A percentile compares a stretch with the other conserved stretches of the same genome.
Conservation (phyloP, 2,329 filamentous ascomycete species). For the Penicillium rolfsii region DNA sequence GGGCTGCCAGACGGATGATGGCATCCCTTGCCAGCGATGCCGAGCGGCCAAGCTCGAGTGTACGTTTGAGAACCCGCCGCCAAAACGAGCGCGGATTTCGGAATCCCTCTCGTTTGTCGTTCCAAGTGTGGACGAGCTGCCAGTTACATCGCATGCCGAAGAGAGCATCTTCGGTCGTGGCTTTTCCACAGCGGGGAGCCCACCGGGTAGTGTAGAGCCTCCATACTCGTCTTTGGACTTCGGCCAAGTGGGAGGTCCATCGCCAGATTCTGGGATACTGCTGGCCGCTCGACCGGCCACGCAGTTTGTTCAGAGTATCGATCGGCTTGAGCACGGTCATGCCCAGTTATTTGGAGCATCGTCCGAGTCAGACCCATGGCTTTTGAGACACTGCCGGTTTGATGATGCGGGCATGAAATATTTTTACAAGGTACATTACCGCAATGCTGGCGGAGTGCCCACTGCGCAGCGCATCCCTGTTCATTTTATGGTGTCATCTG, state of each 20-base stretch:
- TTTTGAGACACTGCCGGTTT: constrained; percentile 42
- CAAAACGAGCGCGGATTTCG: constrained; percentile 26
- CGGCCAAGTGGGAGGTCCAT: constrained; percentile 16
- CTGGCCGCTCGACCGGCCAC: constrained; percentile 25
- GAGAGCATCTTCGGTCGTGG: constrained; percentile 3
- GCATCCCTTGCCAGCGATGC: constrained; percentile 32
- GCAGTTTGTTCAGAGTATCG: constrained; percentile 35
- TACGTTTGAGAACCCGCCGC: constrained; percentile 31
- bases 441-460: constrained; percentile 45
- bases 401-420: constrained; percentile 42
- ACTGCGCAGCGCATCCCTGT: constrained; percentile 40
- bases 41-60: constrained; percentile 30
- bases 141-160: constrained; percentile 6
- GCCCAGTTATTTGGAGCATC: constrained; percentile 39
- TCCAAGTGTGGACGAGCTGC: constrained; percentile 11
- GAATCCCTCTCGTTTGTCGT: constrained; percentile 14
- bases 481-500: constrained; percentile 25
- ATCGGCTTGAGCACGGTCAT: constrained; percentile 35
- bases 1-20: constrained; percentile 33
- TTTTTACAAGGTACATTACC: constrained; percentile 43
- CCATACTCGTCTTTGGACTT: constrained; percentile 20
- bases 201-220: constrained; percentile 10
- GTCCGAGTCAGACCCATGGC: constrained; percentile 42
- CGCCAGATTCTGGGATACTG: constrained; percentile 26
- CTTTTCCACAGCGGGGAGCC: constrained; percentile 4